Evolutionary conservation across 352 stramenopile genomes (phyloP).

Genomic region (Globisporangium echinulatum): DNA sequence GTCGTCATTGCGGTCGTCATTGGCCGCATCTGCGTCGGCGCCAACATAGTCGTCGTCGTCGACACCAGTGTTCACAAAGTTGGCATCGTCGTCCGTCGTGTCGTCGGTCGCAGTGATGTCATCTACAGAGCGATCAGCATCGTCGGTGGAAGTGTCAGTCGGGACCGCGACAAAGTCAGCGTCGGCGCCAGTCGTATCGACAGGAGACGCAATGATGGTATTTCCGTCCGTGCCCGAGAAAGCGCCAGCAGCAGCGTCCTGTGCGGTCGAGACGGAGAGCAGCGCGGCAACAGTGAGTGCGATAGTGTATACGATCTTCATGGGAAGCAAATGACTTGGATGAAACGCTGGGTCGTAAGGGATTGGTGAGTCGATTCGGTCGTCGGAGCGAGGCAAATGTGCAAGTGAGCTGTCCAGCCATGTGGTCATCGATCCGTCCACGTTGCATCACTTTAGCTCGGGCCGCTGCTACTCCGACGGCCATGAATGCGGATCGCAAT

Average conservation of each 20-base stretch:
- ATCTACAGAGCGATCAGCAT: not conserved
- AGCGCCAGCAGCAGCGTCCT: not conserved
- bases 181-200: not conserved
- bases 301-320: not conserved
- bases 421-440: no score
- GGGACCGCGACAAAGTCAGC: not conserved
- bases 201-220: not conserved
- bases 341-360: not conserved
- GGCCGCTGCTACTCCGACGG: not conserved
- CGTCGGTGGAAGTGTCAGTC: no score
- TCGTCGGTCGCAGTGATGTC: not conserved
- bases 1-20: not conserved
- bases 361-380: not conserved
- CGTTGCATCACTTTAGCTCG: no score
- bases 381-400: not conserved
- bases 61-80: not conserved
- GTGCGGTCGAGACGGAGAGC: not conserved
- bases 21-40: not conserved
- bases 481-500: not conserved
- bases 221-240: not conserved
- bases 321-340: not conserved
- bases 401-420: not conserved
- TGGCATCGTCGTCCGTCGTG: not conserved
- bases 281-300: not conserved
- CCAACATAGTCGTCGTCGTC: not conserved